phyloP scores from a whole-genome alignment of 352 stramenopile species.

The Globisporangium radiosum region DNA sequence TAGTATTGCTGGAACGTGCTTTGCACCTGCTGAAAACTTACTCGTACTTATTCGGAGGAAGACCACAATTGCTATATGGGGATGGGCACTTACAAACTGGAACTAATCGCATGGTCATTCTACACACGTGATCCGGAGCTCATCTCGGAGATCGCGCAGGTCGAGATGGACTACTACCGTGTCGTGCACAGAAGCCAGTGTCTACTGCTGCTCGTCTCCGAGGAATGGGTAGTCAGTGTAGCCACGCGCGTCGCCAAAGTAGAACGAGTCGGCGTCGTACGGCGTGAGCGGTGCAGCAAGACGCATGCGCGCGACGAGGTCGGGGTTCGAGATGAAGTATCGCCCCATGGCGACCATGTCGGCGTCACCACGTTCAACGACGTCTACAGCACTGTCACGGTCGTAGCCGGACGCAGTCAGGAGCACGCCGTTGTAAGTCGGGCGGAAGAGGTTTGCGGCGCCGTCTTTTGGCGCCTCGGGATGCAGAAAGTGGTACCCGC shows the following conservation, averaged over 20 bases:
- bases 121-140: too few species aligned
- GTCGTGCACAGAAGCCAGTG: too few species aligned
- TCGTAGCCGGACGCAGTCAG: constrained; percentile 55
- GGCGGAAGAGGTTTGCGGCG: constrained; percentile 36
- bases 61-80: too few species aligned
- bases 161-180: too few species aligned
- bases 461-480: constrained; percentile 29
- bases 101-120: too few species aligned
- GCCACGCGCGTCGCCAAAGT: constrained; percentile 13
- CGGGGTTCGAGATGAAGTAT: constrained; percentile 45
- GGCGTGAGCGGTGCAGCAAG: constrained; percentile 18
- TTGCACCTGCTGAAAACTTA: too few species aligned
- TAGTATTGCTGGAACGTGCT: too few species aligned
- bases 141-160: too few species aligned
- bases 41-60: too few species aligned
- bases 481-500: constrained; percentile 33
- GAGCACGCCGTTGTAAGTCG: constrained; percentile 53
- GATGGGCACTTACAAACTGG: too few species aligned
- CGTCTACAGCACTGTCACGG: constrained; percentile 34
- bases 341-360: constrained; percentile 64
- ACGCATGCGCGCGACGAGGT: constrained; percentile 25
- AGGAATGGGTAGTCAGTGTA: constrained; percentile 25
- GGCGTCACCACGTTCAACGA: constrained; percentile 39
- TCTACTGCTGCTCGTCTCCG: neutral
- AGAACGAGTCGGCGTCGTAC: constrained; percentile 20